Evolutionary conservation across 495 filamentous ascomycete genomes (phyloP).

Genomic region (Penicillium soppii): DNA sequence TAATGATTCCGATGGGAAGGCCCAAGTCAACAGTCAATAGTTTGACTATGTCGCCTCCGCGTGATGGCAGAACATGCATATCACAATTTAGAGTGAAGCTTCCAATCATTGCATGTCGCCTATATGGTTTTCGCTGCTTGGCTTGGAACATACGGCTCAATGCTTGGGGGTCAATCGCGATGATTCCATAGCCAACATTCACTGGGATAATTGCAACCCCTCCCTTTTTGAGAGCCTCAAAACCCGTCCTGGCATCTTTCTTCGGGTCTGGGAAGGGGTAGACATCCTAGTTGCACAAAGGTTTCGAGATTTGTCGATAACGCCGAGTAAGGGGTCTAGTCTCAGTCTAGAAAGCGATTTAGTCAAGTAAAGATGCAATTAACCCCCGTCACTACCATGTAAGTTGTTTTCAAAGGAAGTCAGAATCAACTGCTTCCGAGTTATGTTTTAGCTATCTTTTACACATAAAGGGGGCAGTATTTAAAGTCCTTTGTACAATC

Average conservation of each 20-base stretch:
- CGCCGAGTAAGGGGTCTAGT: too few relatives aligned
- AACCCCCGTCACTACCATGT: too few relatives aligned
- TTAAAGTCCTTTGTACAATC: too few relatives aligned
- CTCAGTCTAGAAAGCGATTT: too few relatives aligned
- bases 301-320: background rate
- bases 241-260: constrained; percentile 21
- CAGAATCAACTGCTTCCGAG: too few relatives aligned
- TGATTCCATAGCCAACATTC: constrained; percentile 25
- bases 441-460: too few relatives aligned
- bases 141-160: constrained; percentile 16
- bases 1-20: constrained; percentile 24
- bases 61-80: constrained; percentile 13
- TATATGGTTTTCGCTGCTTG: constrained; percentile 21
- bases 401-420: too few relatives aligned
- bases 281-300: background rate
- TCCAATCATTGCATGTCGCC: constrained; percentile 28
- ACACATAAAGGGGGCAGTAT: too few relatives aligned
- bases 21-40: constrained; percentile 18
- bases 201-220: constrained; percentile 27
- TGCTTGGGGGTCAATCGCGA: constrained; percentile 12
- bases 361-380: too few relatives aligned
- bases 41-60: constrained; percentile 14
- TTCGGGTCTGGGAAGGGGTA: background rate
- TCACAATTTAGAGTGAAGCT: constrained; percentile 18
- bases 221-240: constrained; percentile 18